A percentile compares a stretch with the other conserved stretches of the same genome.
Evolutionary conservation across 108 stramenopile genomes (phyloP).

Genomic region (Aurantiochytrium sp.): DNA sequence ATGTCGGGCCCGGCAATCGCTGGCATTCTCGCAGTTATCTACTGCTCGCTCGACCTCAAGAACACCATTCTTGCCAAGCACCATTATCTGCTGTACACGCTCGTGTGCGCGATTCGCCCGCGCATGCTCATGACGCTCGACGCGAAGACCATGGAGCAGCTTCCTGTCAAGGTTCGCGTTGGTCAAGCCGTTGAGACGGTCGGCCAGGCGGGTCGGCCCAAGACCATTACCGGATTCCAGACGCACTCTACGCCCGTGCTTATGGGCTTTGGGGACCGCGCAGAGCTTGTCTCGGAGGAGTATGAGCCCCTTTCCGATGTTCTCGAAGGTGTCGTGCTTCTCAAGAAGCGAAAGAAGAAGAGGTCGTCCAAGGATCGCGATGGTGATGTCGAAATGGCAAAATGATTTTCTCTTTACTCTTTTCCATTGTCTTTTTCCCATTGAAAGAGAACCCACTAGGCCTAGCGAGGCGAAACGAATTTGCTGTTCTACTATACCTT

Average conservation of each 20-base stretch:
- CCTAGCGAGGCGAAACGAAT: background rate
- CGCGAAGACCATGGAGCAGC: constrained; percentile 63
- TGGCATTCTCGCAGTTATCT: constrained; percentile 77
- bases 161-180: constrained; percentile 88
- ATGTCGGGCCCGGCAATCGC: constrained; percentile 75
- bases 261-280: constrained; percentile 80
- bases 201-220: constrained; percentile 99
- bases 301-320: constrained; percentile 72
- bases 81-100: constrained; percentile 88
- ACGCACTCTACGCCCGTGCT: constrained; percentile 98
- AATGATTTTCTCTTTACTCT: background rate
- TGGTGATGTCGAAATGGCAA: background rate
- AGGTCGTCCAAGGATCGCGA: background rate
- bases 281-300: constrained; percentile 89
- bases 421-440: background rate
- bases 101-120: constrained; percentile 91
- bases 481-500: no score
- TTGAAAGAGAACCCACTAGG: background rate
- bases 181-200: constrained; percentile 99
- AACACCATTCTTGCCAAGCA: constrained; percentile 84
- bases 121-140: constrained; percentile 96
- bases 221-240: constrained; percentile 99
- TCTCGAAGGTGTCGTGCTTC: constrained; percentile 89
- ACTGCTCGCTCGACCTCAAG: constrained; percentile 83
- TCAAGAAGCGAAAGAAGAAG: constrained; percentile 31